Evolutionary conservation across 768 basidiomycete genomes (phyloP), one percentile per base, ranked within the genome.

Genomic region (Gloeopeniophorella convolvens): DNA sequence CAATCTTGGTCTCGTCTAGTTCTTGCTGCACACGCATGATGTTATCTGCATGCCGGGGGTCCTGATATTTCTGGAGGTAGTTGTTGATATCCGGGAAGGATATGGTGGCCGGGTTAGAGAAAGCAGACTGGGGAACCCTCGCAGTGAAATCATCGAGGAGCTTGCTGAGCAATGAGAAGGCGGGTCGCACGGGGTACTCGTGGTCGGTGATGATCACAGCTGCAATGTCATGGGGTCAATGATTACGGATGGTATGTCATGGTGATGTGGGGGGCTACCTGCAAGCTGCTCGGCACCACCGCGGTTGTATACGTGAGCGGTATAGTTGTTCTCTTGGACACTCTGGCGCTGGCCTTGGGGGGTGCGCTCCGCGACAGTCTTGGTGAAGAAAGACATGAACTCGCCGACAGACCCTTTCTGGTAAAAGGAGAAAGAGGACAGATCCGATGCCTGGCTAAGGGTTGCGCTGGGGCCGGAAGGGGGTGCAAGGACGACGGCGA

Each of bases 1-100:
- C 82, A 59, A 99, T 95, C 85, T 99, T 99, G 3, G 96, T 98
- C 72, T 99, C 96, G 65, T 99, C 96, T 45, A 99, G 70, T 65
- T 99, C 96, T 63, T 92, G 87, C 67, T 99, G 96, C 11, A 99
- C 96, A 57, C 85, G 80, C 94, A 98, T 95, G 63, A 99, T 97
- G 16, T 89, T 85, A 71, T 99, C 95, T 5, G 95, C 95, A 70
- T 97, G 92, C 57, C 82, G 78, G 9, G 95, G 95, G 68, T 99
- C 95, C 70, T 99, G 95, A 65, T 96, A 98, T 69, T 92, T 95
- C 65, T 80, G 72, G 35, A 97, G 68, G 65, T 92, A 97, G 5
- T 72, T 75, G 37, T 79, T 73, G 62, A 86, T 78, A 61, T 80
- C 83, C 39, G 82, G 83, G 76, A 85, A 97, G 42, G 77, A 82